These are phyloP conservation scores for Ascochyta viciae-villosae DNA, from an alignment of 2,329 filamentous ascomycete species.

Conservation along the genomic window DNA sequence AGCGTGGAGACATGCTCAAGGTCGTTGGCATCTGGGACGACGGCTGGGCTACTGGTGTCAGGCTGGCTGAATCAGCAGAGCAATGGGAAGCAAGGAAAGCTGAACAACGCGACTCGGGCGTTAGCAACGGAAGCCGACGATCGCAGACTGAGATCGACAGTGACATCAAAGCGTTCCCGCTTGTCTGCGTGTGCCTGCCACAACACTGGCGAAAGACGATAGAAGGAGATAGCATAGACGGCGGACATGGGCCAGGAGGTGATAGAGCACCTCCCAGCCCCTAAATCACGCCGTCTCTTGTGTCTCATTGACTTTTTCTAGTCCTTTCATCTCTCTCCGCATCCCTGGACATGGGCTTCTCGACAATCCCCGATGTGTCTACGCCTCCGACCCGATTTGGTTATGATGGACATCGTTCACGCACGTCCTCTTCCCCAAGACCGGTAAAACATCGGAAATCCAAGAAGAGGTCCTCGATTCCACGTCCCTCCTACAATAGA, in stretches of 20 bases:
- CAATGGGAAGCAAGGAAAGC: constrained; percentile 83
- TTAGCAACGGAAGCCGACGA: constrained; percentile 74
- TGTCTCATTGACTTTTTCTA: constrained; percentile 38
- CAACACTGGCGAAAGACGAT: constrained; percentile 98
- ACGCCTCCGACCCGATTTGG: neutral
- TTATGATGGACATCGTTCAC: constrained; percentile 7
- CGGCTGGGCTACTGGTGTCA: constrained; percentile 94
- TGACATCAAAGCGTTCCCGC: constrained; percentile 96
- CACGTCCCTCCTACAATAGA: constrained; percentile 27
- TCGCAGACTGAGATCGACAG: constrained; percentile 57
- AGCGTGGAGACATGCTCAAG: constrained; percentile 97
- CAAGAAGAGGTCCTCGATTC: constrained; percentile 9
- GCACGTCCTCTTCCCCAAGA: neutral
- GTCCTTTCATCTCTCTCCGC: constrained; percentile 31
- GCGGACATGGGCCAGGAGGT: constrained; percentile 44
- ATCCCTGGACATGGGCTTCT: constrained; percentile 19
- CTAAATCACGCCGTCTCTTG: constrained; percentile 22
- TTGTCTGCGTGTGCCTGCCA: constrained; percentile 94
- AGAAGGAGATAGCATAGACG: constrained; percentile 71
- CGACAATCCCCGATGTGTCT: constrained; percentile 2
- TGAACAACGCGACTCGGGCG: constrained; percentile 87
- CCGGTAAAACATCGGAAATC: neutral
- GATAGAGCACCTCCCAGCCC: constrained; percentile 42
- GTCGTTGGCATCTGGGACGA: constrained; percentile 99
- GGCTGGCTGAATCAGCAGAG: constrained; percentile 82